Conservation (phyloP, 1,284 basidiomycete species). For the Ceratobasidium papillatum region DNA sequence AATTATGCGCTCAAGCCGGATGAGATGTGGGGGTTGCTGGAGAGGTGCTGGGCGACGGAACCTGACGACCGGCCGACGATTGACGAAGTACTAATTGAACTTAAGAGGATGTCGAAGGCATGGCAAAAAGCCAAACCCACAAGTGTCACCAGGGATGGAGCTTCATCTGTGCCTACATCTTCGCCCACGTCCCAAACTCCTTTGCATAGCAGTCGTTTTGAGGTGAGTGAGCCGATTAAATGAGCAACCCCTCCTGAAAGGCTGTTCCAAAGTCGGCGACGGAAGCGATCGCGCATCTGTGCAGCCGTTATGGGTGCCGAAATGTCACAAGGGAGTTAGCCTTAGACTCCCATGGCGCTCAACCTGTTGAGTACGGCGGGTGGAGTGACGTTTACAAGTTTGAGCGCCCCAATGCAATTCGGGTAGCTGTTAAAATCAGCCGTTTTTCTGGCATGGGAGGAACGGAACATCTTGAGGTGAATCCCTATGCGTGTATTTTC, state of each 20-base stretch:
- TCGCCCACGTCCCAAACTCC: no score
- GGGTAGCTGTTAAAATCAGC: background rate
- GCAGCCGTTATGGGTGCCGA: background rate
- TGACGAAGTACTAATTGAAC: background rate
- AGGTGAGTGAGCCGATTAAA: background rate
- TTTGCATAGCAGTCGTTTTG: background rate
- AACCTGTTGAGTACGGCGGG: background rate
- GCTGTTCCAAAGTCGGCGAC: background rate
- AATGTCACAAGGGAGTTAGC: background rate
- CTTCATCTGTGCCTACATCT: background rate
- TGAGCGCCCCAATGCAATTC: no score
- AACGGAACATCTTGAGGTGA: background rate
- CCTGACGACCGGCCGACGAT: background rate
- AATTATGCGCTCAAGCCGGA: conserved; percentile 16
- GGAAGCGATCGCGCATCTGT: background rate
- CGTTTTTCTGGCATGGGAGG: background rate
- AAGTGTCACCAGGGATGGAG: no score
- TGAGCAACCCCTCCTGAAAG: background rate
- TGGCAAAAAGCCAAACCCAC: no score
- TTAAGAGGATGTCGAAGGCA: conserved; percentile 12
- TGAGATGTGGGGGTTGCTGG: conserved; percentile 15
- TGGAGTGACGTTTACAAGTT: background rate
- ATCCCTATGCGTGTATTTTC: no score
- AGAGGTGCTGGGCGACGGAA: conserved; percentile 7
- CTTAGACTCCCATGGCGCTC: background rate